Evolutionary conservation across 495 filamentous ascomycete genomes (phyloP).

Genomic region (Penicillium argentinense): DNA sequence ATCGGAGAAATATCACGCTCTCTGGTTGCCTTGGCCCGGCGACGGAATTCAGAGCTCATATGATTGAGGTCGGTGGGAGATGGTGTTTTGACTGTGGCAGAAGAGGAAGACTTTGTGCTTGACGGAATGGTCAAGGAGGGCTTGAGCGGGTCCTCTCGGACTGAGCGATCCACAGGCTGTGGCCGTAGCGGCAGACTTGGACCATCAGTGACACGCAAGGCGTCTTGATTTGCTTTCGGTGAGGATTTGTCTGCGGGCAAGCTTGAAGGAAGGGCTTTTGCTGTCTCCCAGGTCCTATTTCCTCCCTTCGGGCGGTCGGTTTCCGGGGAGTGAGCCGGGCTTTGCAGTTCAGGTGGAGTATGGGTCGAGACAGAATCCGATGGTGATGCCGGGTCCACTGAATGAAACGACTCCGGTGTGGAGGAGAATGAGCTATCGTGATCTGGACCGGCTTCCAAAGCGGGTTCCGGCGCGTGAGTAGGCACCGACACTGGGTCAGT

Average conservation of each 20-base stretch:
- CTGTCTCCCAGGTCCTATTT: neutral
- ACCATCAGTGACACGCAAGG: neutral
- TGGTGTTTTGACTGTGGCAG: constrained; percentile 5
- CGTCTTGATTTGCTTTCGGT: neutral
- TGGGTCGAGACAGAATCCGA: constrained; percentile 22
- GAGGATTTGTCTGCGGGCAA: neutral
- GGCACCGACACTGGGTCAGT: neutral
- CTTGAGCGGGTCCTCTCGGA: neutral
- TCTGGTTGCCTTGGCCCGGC: constrained; percentile 52
- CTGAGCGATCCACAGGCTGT: neutral
- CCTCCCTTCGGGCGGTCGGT: neutral
- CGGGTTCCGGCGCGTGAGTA: neutral
- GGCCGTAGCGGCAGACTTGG: neutral
- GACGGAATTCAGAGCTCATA: constrained; percentile 50
- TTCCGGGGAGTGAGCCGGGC: no score
- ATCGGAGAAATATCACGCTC: constrained; percentile 68
- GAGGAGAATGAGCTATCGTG: constrained; percentile 48
- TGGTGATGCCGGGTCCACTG: constrained; percentile 40
- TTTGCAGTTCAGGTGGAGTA: constrained; percentile 28
- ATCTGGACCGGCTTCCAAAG: constrained; percentile 23
- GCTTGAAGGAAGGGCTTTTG: neutral
- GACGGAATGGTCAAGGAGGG: constrained; percentile 8
- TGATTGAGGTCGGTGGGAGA: constrained; percentile 46
- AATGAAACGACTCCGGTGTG: constrained; percentile 62
- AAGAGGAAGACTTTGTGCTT: neutral